Percentiles rank a stretch among this genome's conserved stretches.
Evolutionary conservation across 768 basidiomycete species (phyloP).

Genomic region (Kwoniella heveanensis): DNA sequence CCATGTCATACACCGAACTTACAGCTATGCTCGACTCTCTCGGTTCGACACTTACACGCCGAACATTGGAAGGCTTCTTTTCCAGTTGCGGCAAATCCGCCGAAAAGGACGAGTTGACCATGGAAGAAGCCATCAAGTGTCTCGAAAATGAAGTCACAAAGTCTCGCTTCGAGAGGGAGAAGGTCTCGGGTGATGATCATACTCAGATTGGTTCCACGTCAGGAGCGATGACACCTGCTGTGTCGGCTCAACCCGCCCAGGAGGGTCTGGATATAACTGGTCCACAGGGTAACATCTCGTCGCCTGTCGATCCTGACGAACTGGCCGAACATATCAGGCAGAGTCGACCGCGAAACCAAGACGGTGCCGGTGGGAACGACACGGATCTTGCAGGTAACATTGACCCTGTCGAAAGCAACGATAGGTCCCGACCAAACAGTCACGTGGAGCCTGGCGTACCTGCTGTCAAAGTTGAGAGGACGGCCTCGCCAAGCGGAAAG

Average conservation of each 20-base stretch:
- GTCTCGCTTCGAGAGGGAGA: slow-evolving; percentile 70
- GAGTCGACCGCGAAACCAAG: slow-evolving; percentile 30
- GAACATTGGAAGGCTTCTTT: slow-evolving; percentile 83
- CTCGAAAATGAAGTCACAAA: slow-evolving; percentile 81
- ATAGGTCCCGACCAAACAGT: background rate
- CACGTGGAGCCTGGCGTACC: slow-evolving; percentile 24
- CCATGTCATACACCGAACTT: slow-evolving; percentile 79
- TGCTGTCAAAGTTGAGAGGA: slow-evolving; percentile 31
- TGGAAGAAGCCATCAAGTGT: slow-evolving; percentile 78
- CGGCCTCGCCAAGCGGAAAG: slow-evolving; percentile 24
- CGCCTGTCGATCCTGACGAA: slow-evolving; percentile 59
- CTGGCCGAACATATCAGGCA: slow-evolving; percentile 57
- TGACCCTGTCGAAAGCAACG: slow-evolving; percentile 17
- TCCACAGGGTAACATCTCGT: slow-evolving; percentile 61
- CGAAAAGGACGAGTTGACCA: slow-evolving; percentile 68
- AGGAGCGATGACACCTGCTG: slow-evolving; percentile 52
- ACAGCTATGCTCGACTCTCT: slow-evolving; percentile 96
- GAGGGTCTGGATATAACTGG: slow-evolving; percentile 46
- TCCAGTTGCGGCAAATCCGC: slow-evolving; percentile 68
- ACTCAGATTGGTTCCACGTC: slow-evolving; percentile 9
- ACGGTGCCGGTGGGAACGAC: slow-evolving; percentile 22
- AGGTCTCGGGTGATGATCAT: slow-evolving; percentile 62
- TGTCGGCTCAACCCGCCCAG: slow-evolving; percentile 55
- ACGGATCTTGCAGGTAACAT: slow-evolving; percentile 34
- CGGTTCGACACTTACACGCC: slow-evolving; percentile 80